Evolutionary conservation across 495 filamentous ascomycete species (phyloP), one percentile per base, ranked within the genome.

Genomic region (Aspergillus saccharolyticus): DNA sequence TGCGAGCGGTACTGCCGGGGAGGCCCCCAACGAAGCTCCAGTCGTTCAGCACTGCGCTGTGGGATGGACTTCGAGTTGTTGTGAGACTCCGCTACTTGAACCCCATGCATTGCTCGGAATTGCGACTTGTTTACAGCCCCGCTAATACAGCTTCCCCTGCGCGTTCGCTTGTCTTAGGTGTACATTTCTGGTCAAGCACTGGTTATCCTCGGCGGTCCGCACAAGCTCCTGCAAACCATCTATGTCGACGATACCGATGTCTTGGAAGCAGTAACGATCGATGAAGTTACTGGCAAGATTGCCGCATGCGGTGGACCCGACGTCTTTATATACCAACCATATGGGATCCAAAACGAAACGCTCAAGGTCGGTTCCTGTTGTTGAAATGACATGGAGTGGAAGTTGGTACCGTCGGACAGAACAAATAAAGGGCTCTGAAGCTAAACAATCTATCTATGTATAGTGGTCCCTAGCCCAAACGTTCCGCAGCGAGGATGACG

Each of bases 141-240:
- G 47, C 30, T 19, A 5, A 10, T 47, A 0, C 16, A 5, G 6
- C 28, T 3, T 4, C 14, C 28, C 17, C 10, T 17, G 53, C 30
- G 43, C 18, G 39, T 43, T 21, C 57, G 56, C 65, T 42, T 59
- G 44, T 59, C 47, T 39, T 64, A 96, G 90, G 83, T 82, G 58
- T 98, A 97, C 71, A 88, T 97, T 56, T 91, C 89, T 57, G 92
- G 94, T 59, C 88, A 86, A 70, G 88, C 90, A 57, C 80, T 97
- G 57, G 81, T 91, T 48, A 85, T 97, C 66, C 86, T 97, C 66
- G 79, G 80, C 71, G 83, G 83, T 52, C 83, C 89, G 58, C 78
- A 89, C 65, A 78, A 82, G 54, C 80, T 96, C 63, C 76, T 96
- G 30, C 93, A 97, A 73, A 97, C 93, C 0, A 89, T 91, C 57